These are phyloP conservation scores for Solanum verrucosum DNA, from an alignment of 257 asterid species.

Conservation along the genomic window DNA sequence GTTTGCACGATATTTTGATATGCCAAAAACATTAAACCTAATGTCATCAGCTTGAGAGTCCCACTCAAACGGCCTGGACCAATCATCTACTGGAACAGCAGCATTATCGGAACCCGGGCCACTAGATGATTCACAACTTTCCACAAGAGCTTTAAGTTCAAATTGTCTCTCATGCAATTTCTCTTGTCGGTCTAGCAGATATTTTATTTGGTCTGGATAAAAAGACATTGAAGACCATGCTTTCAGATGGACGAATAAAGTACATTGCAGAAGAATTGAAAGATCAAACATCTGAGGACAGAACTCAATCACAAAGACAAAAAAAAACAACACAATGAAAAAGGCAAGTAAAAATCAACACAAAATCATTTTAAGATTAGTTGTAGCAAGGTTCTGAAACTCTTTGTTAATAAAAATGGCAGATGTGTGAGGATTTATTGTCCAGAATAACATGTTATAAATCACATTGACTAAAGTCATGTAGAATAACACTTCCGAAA, in stretches of 20 bases:
- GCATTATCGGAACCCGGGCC: constrained; percentile 37
- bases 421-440: background rate
- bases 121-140: constrained; percentile 45
- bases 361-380: background rate
- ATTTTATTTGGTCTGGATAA: constrained; percentile 61
- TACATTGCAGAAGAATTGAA: background rate
- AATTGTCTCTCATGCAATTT: constrained; percentile 57
- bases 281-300: background rate
- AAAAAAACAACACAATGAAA: no score
- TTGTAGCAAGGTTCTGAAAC: background rate
- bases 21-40: constrained; percentile 83
- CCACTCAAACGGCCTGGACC: constrained; percentile 84
- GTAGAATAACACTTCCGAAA: background rate
- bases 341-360: background rate
- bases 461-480: background rate
- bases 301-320: background rate
- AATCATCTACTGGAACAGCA: constrained; percentile 52
- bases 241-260: background rate
- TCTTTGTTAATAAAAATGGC: background rate
- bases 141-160: constrained; percentile 67
- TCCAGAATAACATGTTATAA: background rate
- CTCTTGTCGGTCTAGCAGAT: constrained; percentile 74
- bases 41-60: constrained; percentile 73
- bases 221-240: background rate
- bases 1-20: constrained; percentile 79